Evolutionary conservation across 1,139 yeast species (phyloP).

Genomic region (Sugiyamaella sp.): DNA sequence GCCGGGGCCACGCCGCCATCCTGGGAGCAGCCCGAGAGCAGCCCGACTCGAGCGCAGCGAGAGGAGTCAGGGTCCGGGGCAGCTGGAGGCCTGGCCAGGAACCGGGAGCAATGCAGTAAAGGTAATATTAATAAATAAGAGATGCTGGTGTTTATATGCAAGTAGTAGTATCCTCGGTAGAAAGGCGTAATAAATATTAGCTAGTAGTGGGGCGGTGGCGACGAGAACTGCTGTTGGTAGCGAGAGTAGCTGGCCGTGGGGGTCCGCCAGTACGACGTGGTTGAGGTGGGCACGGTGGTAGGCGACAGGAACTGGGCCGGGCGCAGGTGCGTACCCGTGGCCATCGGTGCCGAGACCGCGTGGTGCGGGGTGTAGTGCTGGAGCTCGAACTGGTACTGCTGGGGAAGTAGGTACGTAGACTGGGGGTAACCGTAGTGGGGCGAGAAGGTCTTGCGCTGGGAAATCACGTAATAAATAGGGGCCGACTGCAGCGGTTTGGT

Average conservation of each 20-base stretch:
- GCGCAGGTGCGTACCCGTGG: slow-evolving; percentile 1
- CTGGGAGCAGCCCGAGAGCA: too few species aligned
- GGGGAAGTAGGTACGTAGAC: slow-evolving; percentile 20
- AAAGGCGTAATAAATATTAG: not conserved
- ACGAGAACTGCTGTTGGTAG: slow-evolving; percentile 20
- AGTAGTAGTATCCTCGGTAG: not conserved
- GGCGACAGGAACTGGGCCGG: slow-evolving; percentile 23
- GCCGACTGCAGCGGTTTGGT: slow-evolving; percentile 16
- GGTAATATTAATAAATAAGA: not conserved
- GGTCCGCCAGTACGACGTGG: slow-evolving; percentile 20
- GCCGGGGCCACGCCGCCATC: too few species aligned
- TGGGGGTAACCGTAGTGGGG: slow-evolving; percentile 28
- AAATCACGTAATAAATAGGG: slow-evolving; percentile 24
- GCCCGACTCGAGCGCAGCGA: too few species aligned
- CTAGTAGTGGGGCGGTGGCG: slow-evolving; percentile 19
- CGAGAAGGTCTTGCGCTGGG: slow-evolving; percentile 26
- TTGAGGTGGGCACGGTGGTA: slow-evolving; percentile 2
- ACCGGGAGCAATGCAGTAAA: not conserved
- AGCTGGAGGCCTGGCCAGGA: not conserved
- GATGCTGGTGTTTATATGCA: not conserved
- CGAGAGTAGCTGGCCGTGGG: slow-evolving; percentile 9
- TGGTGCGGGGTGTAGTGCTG: slow-evolving; percentile 26
- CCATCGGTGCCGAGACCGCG: not conserved
- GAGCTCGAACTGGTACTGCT: slow-evolving; percentile 29
- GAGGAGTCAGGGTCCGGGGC: not conserved